Evolutionary conservation across 768 basidiomycete species (phyloP).

Genomic region (Dacryopinax spathularia): DNA sequence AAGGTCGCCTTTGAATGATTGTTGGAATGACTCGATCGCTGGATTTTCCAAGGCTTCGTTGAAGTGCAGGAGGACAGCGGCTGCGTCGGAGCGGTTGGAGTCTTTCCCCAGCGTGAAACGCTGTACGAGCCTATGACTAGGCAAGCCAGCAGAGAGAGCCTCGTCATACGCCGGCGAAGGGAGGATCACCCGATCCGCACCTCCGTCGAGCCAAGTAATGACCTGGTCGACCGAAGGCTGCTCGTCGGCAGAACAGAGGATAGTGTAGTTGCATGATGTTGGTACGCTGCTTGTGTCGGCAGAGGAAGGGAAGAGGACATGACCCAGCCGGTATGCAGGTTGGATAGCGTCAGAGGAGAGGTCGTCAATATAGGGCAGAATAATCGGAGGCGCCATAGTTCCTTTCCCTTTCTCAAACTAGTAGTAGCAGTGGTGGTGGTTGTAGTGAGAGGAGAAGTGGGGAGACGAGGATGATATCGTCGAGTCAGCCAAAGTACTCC

Average conservation of each 20-base stretch:
- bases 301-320: slow-evolving; percentile 42
- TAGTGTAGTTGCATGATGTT: slow-evolving; percentile 30
- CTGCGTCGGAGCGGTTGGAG: slow-evolving; percentile 54
- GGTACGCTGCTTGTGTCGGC: slow-evolving; percentile 22
- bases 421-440: background rate
- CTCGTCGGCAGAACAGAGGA: slow-evolving; percentile 41
- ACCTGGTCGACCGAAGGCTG: slow-evolving; percentile 40
- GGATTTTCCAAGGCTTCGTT: slow-evolving; percentile 57
- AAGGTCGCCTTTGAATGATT: slow-evolving; percentile 50
- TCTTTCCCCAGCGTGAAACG: slow-evolving; percentile 60
- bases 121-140: slow-evolving; percentile 57
- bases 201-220: slow-evolving; percentile 56
- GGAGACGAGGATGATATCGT: background rate
- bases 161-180: slow-evolving; percentile 51
- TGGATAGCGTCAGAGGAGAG: slow-evolving; percentile 35
- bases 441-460: background rate
- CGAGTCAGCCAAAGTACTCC: background rate
- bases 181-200: slow-evolving; percentile 67
- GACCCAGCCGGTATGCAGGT: slow-evolving; percentile 60
- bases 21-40: slow-evolving; percentile 59
- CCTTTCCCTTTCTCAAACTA: too few species aligned
- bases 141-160: slow-evolving; percentile 43
- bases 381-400: slow-evolving; percentile 24
- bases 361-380: slow-evolving; percentile 44
- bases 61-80: slow-evolving; percentile 71